Evolutionary conservation across 805 yeast species (phyloP).

Genomic region (Starmerella lactis-condensi): DNA sequence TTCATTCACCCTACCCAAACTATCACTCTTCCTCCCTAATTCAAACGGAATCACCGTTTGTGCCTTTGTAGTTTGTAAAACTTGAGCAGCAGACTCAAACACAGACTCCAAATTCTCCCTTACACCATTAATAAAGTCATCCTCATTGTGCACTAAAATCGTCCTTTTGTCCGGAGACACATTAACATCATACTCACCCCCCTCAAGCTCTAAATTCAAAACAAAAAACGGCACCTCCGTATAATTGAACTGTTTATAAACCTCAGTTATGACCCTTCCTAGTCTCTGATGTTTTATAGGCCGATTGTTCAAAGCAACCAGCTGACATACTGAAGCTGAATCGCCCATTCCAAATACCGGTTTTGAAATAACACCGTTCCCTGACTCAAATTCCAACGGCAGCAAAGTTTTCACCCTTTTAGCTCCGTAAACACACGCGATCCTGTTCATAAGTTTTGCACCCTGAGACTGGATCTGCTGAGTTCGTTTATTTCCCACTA

Average conservation of each 20-base stretch:
- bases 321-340: conserved; percentile 55
- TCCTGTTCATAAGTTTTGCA: conserved; percentile 28
- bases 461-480: conserved; percentile 29
- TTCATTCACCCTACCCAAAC: too few species aligned
- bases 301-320: conserved; percentile 51
- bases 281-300: conserved; percentile 48
- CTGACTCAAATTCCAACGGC: conserved; percentile 15
- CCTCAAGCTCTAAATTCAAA: conserved; percentile 37
- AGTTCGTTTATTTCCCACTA: conserved; percentile 16
- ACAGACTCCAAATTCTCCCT: conserved; percentile 31
- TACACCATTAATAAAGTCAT: conserved; percentile 35
- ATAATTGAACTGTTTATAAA: conserved; percentile 51
- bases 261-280: conserved; percentile 46
- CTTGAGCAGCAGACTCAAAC: conserved; percentile 27
- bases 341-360: conserved; percentile 67
- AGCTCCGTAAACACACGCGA: conserved; percentile 54
- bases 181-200: conserved; percentile 47
- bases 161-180: conserved; percentile 82
- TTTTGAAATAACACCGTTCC: conserved; percentile 50
- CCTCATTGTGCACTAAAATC: conserved; percentile 50
- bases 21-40: not conserved
- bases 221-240: conserved; percentile 57
- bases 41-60: too few species aligned
- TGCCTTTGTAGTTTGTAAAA: conserved; percentile 21
- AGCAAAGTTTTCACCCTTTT: conserved; percentile 41